phyloP scores from a whole-genome alignment of 805 yeast genomes.

The Vanderwaltozyma yarrowii region DNA sequence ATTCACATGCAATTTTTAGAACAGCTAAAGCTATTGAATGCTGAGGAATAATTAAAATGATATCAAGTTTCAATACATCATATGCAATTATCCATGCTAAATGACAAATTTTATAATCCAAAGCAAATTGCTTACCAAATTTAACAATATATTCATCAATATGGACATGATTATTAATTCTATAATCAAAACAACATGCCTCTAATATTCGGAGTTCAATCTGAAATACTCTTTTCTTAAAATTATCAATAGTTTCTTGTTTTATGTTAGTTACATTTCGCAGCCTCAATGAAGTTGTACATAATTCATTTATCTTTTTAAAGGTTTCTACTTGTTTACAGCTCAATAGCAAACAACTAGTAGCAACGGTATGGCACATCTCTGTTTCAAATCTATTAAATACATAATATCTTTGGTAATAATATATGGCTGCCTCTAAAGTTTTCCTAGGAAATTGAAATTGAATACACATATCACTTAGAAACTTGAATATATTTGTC shows the following conservation, averaged over 20 bases:
- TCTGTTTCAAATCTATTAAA: constrained; percentile 50
- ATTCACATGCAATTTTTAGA: constrained; percentile 47
- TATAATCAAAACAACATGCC: constrained; percentile 68
- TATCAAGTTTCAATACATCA: constrained; percentile 62
- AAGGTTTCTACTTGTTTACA: constrained; percentile 77
- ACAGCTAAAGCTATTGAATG: constrained; percentile 66
- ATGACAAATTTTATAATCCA: constrained; percentile 39
- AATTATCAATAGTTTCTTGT: constrained; percentile 37
- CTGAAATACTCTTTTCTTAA: constrained; percentile 44
- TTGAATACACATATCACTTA: constrained; percentile 41
- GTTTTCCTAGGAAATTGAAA: constrained; percentile 63
- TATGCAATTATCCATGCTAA: constrained; percentile 68
- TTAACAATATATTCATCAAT: constrained; percentile 60
- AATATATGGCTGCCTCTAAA: constrained; percentile 58
- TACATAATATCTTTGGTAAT: constrained; percentile 60
- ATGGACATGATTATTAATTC: constrained; percentile 39
- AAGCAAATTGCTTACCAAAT: constrained; percentile 39
- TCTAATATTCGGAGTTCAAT: constrained; percentile 69
- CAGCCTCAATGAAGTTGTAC: constrained; percentile 30
- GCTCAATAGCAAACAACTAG: constrained; percentile 60
- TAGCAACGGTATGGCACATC: constrained; percentile 51
- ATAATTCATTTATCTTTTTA: constrained; percentile 58
- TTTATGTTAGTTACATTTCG: constrained; percentile 16
- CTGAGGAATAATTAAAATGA: constrained; percentile 59
- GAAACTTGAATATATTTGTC: constrained; percentile 42